Evolutionary conservation across 2,329 filamentous ascomycete species (phyloP), one percentile per base, ranked within the genome.

Genomic region (Epichloe sibirici): DNA sequence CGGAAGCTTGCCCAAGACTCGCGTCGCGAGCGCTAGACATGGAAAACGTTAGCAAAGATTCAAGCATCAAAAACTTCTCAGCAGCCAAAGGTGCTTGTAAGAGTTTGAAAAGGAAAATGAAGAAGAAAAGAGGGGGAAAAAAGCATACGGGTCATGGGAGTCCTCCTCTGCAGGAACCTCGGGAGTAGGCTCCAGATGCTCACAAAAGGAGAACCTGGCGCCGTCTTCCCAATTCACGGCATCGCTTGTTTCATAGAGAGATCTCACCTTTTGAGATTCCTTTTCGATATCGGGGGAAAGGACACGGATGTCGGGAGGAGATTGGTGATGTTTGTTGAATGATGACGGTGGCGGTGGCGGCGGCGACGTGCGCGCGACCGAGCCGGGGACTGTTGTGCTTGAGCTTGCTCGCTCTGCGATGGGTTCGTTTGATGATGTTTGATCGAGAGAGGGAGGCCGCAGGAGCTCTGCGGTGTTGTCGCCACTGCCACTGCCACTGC

Each of bases 191-290:
- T 73, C 72, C 56, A 73, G 67, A 55, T 69, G 72, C 62, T 74
- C 75, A 65, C 68, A 70, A 59, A 72, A 73, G 63, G 69, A 73
- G 63, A 64, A 70, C 58, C 71, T 66, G 55, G 66, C 71, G 57
- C 75, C 74, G 63, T 77, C 73, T 66, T 78, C 74, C 73, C 73
- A 77, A 57, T 68, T 69, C 67, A 75, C 66, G 66, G 65, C 67
- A 64, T 77, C 76, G 69, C 73, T 74, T 63, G 72, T 72, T 71
- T 76, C 74, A 74, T 82, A 82, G 69, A 82, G 78, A 69, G 77
- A 81, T 74, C 78, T 80, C 75, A 82, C 78, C 74, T 81, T 81
- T 77, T 78, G 76, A 71, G 78, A 82, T 71, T 82, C 78, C 70
- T 75, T 76, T 71, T 81, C 77, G 62, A 75, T 66, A 60, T 80